A percentile compares a stretch with the other conserved stretches of the same genome.
Conservation (phyloP, 2,329 filamentous ascomycete species). For the Cordyceps javanica region DNA sequence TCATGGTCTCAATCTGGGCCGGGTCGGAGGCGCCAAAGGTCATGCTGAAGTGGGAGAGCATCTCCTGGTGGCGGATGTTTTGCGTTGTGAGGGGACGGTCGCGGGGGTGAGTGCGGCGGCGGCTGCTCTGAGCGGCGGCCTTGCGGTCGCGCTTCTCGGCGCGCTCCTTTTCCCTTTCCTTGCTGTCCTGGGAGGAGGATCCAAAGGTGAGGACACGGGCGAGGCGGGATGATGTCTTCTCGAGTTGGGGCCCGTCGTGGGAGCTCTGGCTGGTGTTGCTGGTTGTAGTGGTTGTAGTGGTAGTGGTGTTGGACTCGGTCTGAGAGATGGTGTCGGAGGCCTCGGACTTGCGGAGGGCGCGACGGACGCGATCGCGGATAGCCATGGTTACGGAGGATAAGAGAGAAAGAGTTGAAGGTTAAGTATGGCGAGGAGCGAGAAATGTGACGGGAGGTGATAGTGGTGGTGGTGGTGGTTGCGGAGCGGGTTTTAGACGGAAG, state of each 20-base stretch:
- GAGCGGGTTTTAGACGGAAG: background rate
- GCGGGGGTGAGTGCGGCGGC: conserved; percentile 31
- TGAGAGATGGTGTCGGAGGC: conserved; percentile 27
- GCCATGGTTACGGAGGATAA: conserved; percentile 29
- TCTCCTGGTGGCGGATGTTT: conserved; percentile 41
- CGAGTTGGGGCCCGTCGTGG: conserved; percentile 22
- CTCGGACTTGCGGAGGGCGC: conserved; percentile 33
- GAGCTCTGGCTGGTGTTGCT: conserved; percentile 20
- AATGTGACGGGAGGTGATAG: background rate
- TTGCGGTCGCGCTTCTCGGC: conserved; percentile 17
- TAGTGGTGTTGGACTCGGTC: conserved; percentile 25
- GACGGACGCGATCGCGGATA: conserved; percentile 37
- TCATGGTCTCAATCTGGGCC: conserved; percentile 27
- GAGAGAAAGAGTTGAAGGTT: background rate
- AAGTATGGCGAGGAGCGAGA: background rate
- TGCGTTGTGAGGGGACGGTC: conserved; percentile 39
- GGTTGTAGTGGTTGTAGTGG: conserved; percentile 22
- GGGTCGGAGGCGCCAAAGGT: conserved; percentile 36
- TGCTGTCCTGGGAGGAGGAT: conserved; percentile 16
- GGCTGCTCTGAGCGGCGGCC: conserved; percentile 14
- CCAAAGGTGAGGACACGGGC: conserved; percentile 28
- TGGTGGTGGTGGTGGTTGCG: background rate
- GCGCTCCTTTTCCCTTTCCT: conserved; percentile 14
- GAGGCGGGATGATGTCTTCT: conserved; percentile 26
- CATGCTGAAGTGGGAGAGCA: conserved; percentile 39